Evolutionary conservation across 768 basidiomycete species (phyloP), one percentile per base, ranked within the genome.

Genomic region (Lentinula sp.): DNA sequence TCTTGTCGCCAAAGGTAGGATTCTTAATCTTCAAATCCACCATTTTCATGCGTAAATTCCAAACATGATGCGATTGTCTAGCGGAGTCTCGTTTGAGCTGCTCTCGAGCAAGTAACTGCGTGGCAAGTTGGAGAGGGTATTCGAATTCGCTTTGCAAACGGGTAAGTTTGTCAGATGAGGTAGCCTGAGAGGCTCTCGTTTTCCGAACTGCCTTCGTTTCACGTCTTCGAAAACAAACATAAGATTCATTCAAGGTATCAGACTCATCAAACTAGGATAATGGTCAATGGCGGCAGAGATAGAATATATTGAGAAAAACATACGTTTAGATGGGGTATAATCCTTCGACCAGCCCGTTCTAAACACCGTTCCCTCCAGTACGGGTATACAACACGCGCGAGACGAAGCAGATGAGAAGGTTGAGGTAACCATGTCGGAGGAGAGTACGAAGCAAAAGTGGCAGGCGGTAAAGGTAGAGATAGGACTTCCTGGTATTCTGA

Each of bases 181-280:
- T 89, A 9, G 86, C 87, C 68, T 98, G 95, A 1, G 90, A 90
- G 13, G 94, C 88, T 7, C 96, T 86, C 8, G 96, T 98, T 77
- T 98, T 98, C 63, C 97, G 87, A 49, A 93, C 84, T 3, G 92
- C 87, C 71, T 98, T 98, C 73, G 90, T 88, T 71, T 98, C 96
- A 59, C 95, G 88, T 62, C 95, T 83, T 41, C 97, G 86, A 81
- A 99, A 99, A 74, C 97, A 99, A 49, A 98, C 90, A 64, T 98
- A 98, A 0, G 96, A 95, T 67, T 96, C 95, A 59, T 92, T 93
- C 65, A 82, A 81, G 50, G 87, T 87, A 71, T 97, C 94, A 18
- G 89, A 82, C 75, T 98, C 95, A 71, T 98, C 95, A 67, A 84
- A 88, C 90, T 92, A 45, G 4, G 43, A 54, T 28, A 62, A 13